Percentiles rank a stretch among this genome's conserved stretches.
phyloP scores from a whole-genome alignment of 257 asterid genomes.

The Solanum appendiculatum region DNA sequence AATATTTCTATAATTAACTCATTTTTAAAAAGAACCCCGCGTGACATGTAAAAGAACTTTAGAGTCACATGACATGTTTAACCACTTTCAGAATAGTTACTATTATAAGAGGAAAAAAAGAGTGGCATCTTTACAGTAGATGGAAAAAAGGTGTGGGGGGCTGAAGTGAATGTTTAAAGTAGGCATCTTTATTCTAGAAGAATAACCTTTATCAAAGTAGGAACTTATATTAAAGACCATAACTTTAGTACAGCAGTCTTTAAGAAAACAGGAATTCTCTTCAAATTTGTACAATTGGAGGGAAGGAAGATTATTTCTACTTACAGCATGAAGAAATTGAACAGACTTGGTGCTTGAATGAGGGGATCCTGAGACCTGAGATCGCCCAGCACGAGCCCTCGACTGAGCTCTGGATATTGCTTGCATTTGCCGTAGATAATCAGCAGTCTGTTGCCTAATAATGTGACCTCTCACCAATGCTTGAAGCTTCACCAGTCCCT shows the following conservation, averaged over 20 bases:
- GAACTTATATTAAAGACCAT: background rate
- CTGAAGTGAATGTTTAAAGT: background rate
- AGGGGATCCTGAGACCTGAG: slow-evolving; percentile 40
- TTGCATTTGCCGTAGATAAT: slow-evolving; percentile 38
- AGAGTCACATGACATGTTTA: background rate
- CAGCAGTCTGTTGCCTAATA: slow-evolving; percentile 62
- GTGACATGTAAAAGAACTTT: background rate
- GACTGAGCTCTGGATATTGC: slow-evolving; percentile 58
- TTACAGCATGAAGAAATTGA: slow-evolving; percentile 36
- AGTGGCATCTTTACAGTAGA: background rate
- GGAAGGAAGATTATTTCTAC: slow-evolving; percentile 2
- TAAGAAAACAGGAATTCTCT: background rate
- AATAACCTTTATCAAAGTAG: background rate
- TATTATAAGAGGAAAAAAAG: background rate
- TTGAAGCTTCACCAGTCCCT: slow-evolving; percentile 82
- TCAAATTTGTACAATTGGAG: background rate
- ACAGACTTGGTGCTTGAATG: slow-evolving; percentile 41
- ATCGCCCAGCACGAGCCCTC: slow-evolving; percentile 47
- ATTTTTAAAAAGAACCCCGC: background rate
- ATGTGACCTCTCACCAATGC: slow-evolving; percentile 80
- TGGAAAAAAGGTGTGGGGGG: background rate
- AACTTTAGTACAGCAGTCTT: background rate
- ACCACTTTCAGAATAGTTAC: background rate
- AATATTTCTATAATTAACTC: background rate
- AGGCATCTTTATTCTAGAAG: background rate